phyloP scores from a whole-genome alignment of 495 filamentous ascomycete species.

The Hypoxylon subgilvum region DNA sequence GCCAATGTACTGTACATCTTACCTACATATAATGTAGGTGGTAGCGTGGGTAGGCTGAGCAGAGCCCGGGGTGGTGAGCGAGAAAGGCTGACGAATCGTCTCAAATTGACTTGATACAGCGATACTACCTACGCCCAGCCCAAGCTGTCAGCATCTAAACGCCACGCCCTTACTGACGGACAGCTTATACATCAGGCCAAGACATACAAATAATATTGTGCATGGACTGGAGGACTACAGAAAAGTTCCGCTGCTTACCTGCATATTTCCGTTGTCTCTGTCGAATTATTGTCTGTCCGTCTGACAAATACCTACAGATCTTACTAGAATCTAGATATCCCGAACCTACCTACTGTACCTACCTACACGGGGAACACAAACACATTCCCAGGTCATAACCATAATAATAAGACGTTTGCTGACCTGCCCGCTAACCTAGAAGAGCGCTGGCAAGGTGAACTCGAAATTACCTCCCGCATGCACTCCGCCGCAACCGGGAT shows the following conservation, averaged over 20 bases:
- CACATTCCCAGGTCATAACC: too few relatives aligned
- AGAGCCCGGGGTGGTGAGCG: constrained; percentile 17
- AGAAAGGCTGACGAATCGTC: constrained; percentile 31
- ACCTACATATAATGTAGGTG: constrained; percentile 4
- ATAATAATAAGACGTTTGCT: constrained; percentile 12
- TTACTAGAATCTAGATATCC: too few relatives aligned
- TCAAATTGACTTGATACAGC: constrained; percentile 7
- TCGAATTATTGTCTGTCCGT: neutral
- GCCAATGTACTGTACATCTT: constrained; percentile 32
- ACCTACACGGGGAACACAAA: constrained; percentile 1
- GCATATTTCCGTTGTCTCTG: too few relatives aligned
- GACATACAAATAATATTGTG: too few relatives aligned
- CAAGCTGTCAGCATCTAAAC: constrained; percentile 31
- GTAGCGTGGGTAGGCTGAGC: constrained; percentile 32
- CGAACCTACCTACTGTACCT: too few relatives aligned
- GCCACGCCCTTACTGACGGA: constrained; percentile 9
- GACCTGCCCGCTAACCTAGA: constrained; percentile 12
- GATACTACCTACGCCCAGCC: constrained; percentile 4
- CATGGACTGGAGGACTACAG: too few relatives aligned
- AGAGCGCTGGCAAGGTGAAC: constrained; percentile 15
- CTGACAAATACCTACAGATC: too few relatives aligned
- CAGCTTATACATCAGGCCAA: too few relatives aligned
- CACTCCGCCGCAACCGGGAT: constrained; percentile 32
- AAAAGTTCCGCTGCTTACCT: too few relatives aligned
- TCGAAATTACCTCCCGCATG: constrained; percentile 23